phyloP scores from a whole-genome alignment of 768 basidiomycete genomes.

The Boletus rubescentipes region DNA sequence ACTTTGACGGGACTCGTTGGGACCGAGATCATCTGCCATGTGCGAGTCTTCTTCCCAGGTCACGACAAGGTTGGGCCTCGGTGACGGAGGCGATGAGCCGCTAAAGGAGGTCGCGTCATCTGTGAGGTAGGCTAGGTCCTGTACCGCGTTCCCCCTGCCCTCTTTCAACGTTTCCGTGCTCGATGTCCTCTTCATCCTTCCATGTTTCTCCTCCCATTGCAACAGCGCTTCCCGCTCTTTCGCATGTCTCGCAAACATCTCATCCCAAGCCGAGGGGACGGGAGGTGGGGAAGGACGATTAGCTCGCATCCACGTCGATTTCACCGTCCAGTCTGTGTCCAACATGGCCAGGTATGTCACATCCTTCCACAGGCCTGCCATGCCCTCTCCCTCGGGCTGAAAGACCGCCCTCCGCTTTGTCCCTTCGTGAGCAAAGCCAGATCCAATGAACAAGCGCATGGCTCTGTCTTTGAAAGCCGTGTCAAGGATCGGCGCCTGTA shows the following conservation, averaged over 20 bases:
- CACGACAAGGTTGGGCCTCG: conserved; percentile 12
- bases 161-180: conserved; percentile 46
- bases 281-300: conserved; percentile 14
- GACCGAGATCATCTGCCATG: conserved; percentile 5
- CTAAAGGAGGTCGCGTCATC: conserved; percentile 17
- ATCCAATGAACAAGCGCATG: conserved; percentile 46
- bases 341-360: conserved; percentile 59
- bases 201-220: conserved; percentile 45
- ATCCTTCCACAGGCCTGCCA: conserved; percentile 53
- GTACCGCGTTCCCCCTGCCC: background rate
- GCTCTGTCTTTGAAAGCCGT: conserved; percentile 42
- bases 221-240: conserved; percentile 56
- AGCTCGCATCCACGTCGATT: conserved; percentile 19
- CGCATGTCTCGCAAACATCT: conserved; percentile 56
- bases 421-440: conserved; percentile 63
- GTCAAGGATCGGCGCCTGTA: conserved; percentile 45
- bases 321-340: conserved; percentile 58
- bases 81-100: conserved; percentile 24
- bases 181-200: conserved; percentile 30
- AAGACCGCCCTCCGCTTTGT: conserved; percentile 54
- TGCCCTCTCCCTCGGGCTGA: conserved; percentile 37
- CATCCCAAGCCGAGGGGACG: conserved; percentile 56
- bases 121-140: conserved; percentile 16
- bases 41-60: conserved; percentile 11
- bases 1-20: background rate